Evolutionary conservation across 768 basidiomycete species (phyloP), one percentile per base, ranked within the genome.

Genomic region (Lentinula sp.): DNA sequence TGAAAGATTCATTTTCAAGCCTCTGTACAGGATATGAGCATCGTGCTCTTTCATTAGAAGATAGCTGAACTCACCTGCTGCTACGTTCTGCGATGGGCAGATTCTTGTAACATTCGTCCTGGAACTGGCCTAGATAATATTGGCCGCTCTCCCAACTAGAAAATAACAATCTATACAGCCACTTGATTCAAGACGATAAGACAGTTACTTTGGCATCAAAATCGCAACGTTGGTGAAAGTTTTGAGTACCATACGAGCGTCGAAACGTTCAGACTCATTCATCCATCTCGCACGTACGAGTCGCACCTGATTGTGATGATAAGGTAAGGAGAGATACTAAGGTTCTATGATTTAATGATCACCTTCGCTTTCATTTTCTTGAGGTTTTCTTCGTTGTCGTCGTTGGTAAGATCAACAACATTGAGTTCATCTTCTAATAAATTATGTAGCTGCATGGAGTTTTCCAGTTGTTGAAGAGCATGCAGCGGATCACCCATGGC

Each of bases 251-350:
- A 79, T 74, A 18, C 81, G 80, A 18, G 76, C 73, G 10, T 90
- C 91, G 66, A 85, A 95, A 20, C 97, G 81, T 55, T 89, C 92
- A 0, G 91, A 88, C 61, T 98, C 94, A 54, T 86, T 82, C 85
- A 94, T 93, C 95, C 95, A 98, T 13, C 93, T 86, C 13, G 93
- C 93, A 41, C 88, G 85, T 10, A 97, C 78, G 36, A 90, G 80
- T 63, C 88, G 83, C 4, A 89, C 88, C 93, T 94, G 8, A 57
- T 65, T 33, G 59, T 32, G 18, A 50, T 54, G 35, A 16, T 39
- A 23, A 59, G 54, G 15, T 57, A 46, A 61, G 57, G 37, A 10
- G 16, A 56, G 53, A 10, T 13, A 16, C 23, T 53, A 54, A 43
- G 16, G 23, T 4, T 46, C 73, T 61, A 10, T 41, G 16, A 39